Evolutionary conservation across 345 rosid species (phyloP).

Genomic region (Bruguiera parviflora): DNA sequence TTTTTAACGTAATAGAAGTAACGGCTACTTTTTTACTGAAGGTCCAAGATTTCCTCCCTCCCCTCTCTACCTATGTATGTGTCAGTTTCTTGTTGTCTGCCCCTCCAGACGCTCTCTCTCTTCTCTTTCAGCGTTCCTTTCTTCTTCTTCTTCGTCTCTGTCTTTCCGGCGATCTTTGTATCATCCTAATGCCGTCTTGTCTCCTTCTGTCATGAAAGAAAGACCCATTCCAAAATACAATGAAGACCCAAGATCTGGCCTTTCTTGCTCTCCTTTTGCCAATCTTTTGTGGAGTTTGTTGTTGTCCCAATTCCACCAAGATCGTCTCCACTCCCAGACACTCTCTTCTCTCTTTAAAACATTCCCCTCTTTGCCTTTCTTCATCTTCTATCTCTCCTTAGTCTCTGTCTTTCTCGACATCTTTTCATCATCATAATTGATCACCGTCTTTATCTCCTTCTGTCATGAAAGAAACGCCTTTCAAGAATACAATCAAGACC

Average conservation of each 20-base stretch:
- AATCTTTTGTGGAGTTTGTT: conserved; percentile 1
- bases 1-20: too few relatives aligned
- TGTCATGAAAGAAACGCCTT: conserved; percentile 17
- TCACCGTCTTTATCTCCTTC: conserved; percentile 28
- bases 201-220: conserved; percentile 24
- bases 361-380: conserved; percentile 21
- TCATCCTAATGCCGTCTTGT: conserved; percentile 19
- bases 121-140: conserved; percentile 26
- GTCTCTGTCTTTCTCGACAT: conserved; percentile 24
- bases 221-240: conserved; percentile 21
- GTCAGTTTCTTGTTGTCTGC: too few relatives aligned
- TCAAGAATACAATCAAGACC: conserved; percentile 19
- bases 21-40: too few relatives aligned
- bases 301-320: conserved; percentile 24
- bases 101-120: too few relatives aligned
- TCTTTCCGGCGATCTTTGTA: conserved; percentile 23
- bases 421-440: conserved; percentile 8
- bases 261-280: background rate
- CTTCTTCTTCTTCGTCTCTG: conserved; percentile 8
- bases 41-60: too few relatives aligned
- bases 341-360: conserved; percentile 16
- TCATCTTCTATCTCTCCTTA: conserved; percentile 15
- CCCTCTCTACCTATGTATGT: too few relatives aligned
- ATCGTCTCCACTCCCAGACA: conserved; percentile 9
- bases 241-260: conserved; percentile 25